A percentile compares a stretch with the other conserved stretches of the same genome.
These are phyloP conservation scores for Cladochytrium replicatum DNA, from an alignment of 192 early-diverging fungal species.

Conservation along the genomic window DNA sequence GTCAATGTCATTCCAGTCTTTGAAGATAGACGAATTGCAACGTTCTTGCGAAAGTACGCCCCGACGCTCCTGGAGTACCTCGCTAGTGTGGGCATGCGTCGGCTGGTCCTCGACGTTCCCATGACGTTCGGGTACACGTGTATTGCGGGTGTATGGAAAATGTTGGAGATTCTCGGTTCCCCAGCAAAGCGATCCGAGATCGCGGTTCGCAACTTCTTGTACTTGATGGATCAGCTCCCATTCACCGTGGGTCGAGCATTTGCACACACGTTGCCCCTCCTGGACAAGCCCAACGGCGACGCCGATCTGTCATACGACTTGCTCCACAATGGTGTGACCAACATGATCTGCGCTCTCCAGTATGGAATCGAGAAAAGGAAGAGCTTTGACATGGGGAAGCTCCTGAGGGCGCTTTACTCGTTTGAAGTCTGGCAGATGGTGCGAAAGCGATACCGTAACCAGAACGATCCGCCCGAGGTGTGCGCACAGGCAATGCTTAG, in stretches of 20 bases:
- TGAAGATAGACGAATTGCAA: slow-evolving; percentile 18
- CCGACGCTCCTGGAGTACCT: slow-evolving; percentile 18
- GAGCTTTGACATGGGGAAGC: slow-evolving; percentile 4
- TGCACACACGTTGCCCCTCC: slow-evolving; percentile 6
- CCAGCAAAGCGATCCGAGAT: slow-evolving; percentile 15
- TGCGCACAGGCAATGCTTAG: slow-evolving; percentile 13
- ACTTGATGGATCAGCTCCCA: slow-evolving; percentile 8
- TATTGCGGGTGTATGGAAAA: slow-evolving; percentile 13
- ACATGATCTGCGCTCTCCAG: slow-evolving; percentile 9
- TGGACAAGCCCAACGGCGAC: background rate
- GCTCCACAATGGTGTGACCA: slow-evolving; percentile 8
- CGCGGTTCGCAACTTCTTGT: slow-evolving; percentile 8
- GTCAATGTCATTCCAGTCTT: slow-evolving; percentile 14
- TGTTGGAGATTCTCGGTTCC: slow-evolving; percentile 7
- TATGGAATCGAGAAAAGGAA: slow-evolving; percentile 3
- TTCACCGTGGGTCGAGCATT: slow-evolving; percentile 5
- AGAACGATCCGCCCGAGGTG: slow-evolving; percentile 5
- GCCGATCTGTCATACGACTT: background rate
- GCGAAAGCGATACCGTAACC: slow-evolving; percentile 15
- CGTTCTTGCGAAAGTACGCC: slow-evolving; percentile 21
- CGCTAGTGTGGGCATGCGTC: slow-evolving; percentile 23
- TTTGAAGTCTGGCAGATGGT: slow-evolving; percentile 17
- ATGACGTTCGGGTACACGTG: slow-evolving; percentile 24
- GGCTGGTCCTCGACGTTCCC: slow-evolving; percentile 18
- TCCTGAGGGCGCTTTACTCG: slow-evolving; percentile 15